These are phyloP conservation scores for Insectozyma bohioensis DNA, from an alignment of 1,139 yeast species.

Conservation along the genomic window DNA sequence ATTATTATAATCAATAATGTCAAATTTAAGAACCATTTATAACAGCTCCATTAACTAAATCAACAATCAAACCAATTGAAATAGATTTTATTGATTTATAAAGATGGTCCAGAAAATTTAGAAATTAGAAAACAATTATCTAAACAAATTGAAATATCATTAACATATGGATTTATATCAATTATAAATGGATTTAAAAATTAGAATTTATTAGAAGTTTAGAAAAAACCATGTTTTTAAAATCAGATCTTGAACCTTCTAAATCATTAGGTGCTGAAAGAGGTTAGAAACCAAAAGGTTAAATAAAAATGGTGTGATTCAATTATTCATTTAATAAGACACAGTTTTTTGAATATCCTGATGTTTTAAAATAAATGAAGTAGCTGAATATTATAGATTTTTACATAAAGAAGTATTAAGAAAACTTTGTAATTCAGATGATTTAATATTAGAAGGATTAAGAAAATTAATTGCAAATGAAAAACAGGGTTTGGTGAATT, in stretches of 20 bases:
- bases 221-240: no score
- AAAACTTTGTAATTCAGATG: conserved; percentile 26
- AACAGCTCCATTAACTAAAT: conserved; percentile 24
- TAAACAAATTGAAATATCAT: conserved; percentile 29
- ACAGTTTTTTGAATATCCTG: conserved; percentile 28
- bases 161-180: conserved; percentile 46
- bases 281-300: conserved; percentile 30
- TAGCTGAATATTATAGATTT: conserved; percentile 23
- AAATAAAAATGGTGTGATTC: conserved; percentile 30
- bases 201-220: no score
- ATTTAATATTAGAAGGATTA: conserved; percentile 28
- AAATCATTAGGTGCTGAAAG: conserved; percentile 32
- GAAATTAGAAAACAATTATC: conserved; percentile 30
- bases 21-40: conserved; percentile 33
- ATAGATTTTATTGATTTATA: conserved; percentile 37
- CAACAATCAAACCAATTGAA: conserved; percentile 20
- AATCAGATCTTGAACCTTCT: no score
- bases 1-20: conserved; percentile 17
- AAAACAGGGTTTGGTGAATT: no score
- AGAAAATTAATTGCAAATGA: no score
- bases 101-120: conserved; percentile 31
- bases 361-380: conserved; percentile 23
- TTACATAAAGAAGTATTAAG: conserved; percentile 23
- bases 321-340: no score
- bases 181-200: conserved; percentile 33